These are phyloP conservation scores for Fusarium sp. DNA, from an alignment of 2,329 filamentous ascomycete species.

Conservation along the genomic window DNA sequence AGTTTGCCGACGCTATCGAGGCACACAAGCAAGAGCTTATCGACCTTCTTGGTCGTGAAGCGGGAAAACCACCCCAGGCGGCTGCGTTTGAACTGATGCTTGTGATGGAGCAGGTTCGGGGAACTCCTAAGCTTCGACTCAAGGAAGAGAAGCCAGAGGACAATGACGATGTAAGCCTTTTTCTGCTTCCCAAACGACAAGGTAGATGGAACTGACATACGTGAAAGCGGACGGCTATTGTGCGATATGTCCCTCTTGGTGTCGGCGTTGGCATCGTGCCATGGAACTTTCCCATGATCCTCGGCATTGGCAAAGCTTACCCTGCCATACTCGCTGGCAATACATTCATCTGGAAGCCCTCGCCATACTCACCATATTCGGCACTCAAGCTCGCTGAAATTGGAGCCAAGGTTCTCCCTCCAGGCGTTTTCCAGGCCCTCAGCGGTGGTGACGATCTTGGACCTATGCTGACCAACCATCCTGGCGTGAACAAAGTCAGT, in stretches of 20 bases:
- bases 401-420: slow-evolving; percentile 66
- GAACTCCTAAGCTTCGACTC: background rate
- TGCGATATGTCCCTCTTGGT: slow-evolving; percentile 15
- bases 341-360: slow-evolving; percentile 66
- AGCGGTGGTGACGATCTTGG: slow-evolving; percentile 70
- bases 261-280: slow-evolving; percentile 37
- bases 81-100: background rate
- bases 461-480: slow-evolving; percentile 66
- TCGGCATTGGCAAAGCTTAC: slow-evolving; percentile 58
- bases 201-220: background rate
- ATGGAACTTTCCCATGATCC: slow-evolving; percentile 39
- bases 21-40: slow-evolving; percentile 37
- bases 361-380: slow-evolving; percentile 67
- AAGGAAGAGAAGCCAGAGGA: slow-evolving; percentile 35
- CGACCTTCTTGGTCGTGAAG: slow-evolving; percentile 38
- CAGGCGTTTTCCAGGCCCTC: slow-evolving; percentile 70
- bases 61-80: slow-evolving; percentile 42
- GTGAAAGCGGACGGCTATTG: background rate
- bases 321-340: slow-evolving; percentile 68
- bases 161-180: slow-evolving; percentile 21
- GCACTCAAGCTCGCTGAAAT: slow-evolving; percentile 69
- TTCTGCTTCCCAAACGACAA: rapidly evolving
- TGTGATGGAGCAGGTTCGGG: background rate
- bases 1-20: slow-evolving; percentile 45
- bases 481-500: slow-evolving; percentile 68